A percentile compares a stretch with the other conserved stretches of the same genome.
Evolutionary conservation across 805 yeast genomes (phyloP).

Genomic region (Schwanniomyces yamadae): DNA sequence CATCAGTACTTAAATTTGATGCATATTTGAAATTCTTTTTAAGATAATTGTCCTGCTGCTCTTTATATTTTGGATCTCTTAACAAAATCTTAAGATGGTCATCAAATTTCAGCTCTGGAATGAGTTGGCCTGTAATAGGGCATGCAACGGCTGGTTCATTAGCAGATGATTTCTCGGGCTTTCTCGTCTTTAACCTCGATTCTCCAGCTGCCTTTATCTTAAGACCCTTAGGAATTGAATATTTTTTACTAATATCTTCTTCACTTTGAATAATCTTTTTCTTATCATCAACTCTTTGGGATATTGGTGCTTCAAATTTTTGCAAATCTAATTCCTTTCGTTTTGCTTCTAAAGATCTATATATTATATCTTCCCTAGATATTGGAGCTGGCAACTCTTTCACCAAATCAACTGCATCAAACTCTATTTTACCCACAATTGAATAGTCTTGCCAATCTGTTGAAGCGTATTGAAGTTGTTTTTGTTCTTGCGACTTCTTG

Average conservation of each 20-base stretch:
- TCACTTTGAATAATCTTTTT: constrained; percentile 7
- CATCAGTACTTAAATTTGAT: constrained; percentile 52
- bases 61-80: constrained; percentile 75
- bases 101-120: constrained; percentile 70
- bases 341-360: constrained; percentile 58
- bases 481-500: constrained; percentile 36
- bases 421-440: constrained; percentile 65
- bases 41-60: constrained; percentile 63
- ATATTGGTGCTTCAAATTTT: background rate
- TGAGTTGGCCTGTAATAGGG: constrained; percentile 72
- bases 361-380: constrained; percentile 56
- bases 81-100: constrained; percentile 67
- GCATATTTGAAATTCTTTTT: constrained; percentile 50
- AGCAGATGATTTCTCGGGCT: background rate
- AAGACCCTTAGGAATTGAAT: constrained; percentile 46
- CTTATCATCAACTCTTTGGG: constrained; percentile 6
- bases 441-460: constrained; percentile 88
- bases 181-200: constrained; percentile 45
- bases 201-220: constrained; percentile 73
- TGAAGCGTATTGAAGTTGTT: constrained; percentile 57
- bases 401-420: constrained; percentile 59
- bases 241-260: background rate
- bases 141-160: constrained; percentile 52
- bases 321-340: constrained; percentile 23
- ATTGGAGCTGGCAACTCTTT: constrained; percentile 58